Percentiles rank a stretch among this genome's conserved stretches.
These are phyloP conservation scores for Paraphoma chrysanthemicola DNA, from an alignment of 2,329 filamentous ascomycete genomes.

Conservation along the genomic window DNA sequence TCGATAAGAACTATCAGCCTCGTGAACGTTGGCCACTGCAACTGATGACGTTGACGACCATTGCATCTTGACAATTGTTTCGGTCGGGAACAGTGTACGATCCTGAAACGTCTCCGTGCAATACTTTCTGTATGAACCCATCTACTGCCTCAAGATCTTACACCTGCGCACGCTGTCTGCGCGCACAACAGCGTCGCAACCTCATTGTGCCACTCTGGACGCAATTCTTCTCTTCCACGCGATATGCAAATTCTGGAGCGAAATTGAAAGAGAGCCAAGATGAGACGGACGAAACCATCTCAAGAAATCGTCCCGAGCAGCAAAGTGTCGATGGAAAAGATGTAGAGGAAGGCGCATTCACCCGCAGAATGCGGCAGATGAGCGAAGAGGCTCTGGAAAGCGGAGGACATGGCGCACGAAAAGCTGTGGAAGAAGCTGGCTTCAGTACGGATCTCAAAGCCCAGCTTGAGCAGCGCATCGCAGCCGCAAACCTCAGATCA, in stretches of 20 bases:
- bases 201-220: slow-evolving; percentile 10
- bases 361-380: slow-evolving; percentile 64
- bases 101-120: neutral
- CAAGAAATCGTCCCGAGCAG: neutral
- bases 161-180: slow-evolving; percentile 51
- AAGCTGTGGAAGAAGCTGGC: slow-evolving; percentile 66
- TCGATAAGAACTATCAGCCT: slow-evolving; percentile 4
- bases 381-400: slow-evolving; percentile 65
- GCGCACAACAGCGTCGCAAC: slow-evolving; percentile 30
- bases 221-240: slow-evolving; percentile 13
- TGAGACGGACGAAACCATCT: neutral
- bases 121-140: slow-evolving; percentile 36
- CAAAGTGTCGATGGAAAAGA: slow-evolving; percentile 9
- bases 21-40: slow-evolving; percentile 7
- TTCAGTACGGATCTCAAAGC: slow-evolving; percentile 68
- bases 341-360: slow-evolving; percentile 61
- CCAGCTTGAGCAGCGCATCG: slow-evolving; percentile 65
- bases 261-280: slow-evolving; percentile 19
- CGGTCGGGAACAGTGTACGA: neutral
- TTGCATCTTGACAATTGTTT: neutral
- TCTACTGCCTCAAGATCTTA: slow-evolving; percentile 26
- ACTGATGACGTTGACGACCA: slow-evolving; percentile 16
- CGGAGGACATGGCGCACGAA: slow-evolving; percentile 62
- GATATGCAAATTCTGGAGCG: slow-evolving; percentile 31
- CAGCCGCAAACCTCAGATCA: slow-evolving; percentile 62